phyloP scores from a whole-genome alignment of 139 green algal species.

The Haematococcus lacustris region DNA sequence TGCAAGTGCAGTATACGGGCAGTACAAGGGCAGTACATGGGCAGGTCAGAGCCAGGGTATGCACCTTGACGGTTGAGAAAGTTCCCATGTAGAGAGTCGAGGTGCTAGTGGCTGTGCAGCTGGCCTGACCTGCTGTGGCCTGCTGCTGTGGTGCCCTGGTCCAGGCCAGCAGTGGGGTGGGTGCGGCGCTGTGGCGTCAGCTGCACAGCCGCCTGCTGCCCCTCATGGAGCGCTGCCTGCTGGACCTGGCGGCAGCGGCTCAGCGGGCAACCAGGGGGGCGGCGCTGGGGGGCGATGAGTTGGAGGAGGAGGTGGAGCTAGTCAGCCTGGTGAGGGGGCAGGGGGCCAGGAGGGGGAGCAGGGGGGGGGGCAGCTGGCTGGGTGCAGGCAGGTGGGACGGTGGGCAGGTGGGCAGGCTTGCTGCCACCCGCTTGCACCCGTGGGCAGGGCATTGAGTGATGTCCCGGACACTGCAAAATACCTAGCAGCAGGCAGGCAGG shows the following conservation, averaged over 20 bases:
- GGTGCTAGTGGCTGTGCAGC: constrained; percentile 8
- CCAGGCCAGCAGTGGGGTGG: constrained; percentile 16
- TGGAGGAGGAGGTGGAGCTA: constrained; percentile 19
- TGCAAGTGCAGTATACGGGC: neutral
- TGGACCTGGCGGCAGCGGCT: constrained; percentile 11
- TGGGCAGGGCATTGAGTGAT: too few relatives aligned
- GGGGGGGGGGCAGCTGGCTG: neutral
- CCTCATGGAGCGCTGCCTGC: constrained; percentile 22
- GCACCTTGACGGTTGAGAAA: neutral
- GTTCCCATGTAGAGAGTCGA: neutral
- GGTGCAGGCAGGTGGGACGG: neutral
- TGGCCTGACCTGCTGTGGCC: neutral
- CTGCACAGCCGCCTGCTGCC: constrained; percentile 28
- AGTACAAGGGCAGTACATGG: neutral
- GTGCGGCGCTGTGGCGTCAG: constrained; percentile 17
- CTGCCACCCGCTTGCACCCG: neutral
- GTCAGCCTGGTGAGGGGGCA: constrained; percentile 19
- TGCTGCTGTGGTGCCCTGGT: constrained; percentile 13
- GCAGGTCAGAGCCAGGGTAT: neutral
- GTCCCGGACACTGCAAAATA: neutral
- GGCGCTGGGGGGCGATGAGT: neutral
- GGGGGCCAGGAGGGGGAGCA: constrained; percentile 6
- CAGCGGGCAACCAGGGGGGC: neutral
- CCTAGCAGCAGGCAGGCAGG: neutral
- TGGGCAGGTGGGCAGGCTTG: neutral